Percentiles rank a stretch among this genome's conserved stretches.
Conservation (phyloP, 345 rosid species). For the Gossypioides kirkii region DNA sequence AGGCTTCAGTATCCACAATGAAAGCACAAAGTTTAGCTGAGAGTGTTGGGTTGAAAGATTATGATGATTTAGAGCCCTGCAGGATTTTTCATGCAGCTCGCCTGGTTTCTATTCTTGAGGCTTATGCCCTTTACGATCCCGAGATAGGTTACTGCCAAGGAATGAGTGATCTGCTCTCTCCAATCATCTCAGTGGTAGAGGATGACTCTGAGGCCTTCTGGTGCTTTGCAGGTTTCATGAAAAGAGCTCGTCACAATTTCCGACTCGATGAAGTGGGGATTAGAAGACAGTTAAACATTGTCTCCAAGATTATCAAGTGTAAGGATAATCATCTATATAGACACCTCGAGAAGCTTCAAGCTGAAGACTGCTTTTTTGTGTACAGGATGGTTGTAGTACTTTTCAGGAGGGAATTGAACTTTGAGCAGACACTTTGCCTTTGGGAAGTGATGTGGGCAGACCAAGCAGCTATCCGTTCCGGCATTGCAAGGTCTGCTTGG, state of each 20-base stretch:
- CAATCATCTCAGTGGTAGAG: constrained; percentile 67
- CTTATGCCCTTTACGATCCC: constrained; percentile 80
- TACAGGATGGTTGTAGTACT: constrained; percentile 95
- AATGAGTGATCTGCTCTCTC: constrained; percentile 93
- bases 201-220: constrained; percentile 83
- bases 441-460: constrained; percentile 99
- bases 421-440: constrained; percentile 84
- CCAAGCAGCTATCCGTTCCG: constrained; percentile 76
- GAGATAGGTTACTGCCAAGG: constrained; percentile 93
- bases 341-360: constrained; percentile 89
- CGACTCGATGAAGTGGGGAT: constrained; percentile 93
- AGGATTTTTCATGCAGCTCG: constrained; percentile 81
- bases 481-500: constrained; percentile 74
- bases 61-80: constrained; percentile 78
- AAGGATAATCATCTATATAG: constrained; percentile 74
- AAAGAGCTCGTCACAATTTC: constrained; percentile 87
- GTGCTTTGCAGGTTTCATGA: constrained; percentile 95
- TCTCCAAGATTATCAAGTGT: constrained; percentile 78
- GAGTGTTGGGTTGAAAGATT: constrained; percentile 63
- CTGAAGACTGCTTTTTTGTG: constrained; percentile 88
- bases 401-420: constrained; percentile 73
- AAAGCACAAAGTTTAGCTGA: constrained; percentile 56
- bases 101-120: constrained; percentile 80
- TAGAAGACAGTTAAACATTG: constrained; percentile 67
- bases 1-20: constrained; percentile 53